These are phyloP conservation scores for Orychophragmus violaceus DNA, from an alignment of 345 rosid species.

Conservation along the genomic window DNA sequence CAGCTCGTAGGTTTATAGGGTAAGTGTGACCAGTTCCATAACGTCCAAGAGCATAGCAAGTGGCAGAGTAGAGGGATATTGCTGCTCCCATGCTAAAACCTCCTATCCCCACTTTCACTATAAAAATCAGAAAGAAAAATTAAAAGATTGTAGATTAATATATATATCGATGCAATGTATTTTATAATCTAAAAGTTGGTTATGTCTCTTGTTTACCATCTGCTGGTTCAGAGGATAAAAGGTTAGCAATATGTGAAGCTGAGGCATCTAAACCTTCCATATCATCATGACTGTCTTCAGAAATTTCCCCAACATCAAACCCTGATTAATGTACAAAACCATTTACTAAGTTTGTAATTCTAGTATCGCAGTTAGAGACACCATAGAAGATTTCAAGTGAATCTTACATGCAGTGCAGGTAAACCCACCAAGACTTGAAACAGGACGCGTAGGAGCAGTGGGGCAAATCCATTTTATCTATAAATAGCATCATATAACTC, in stretches of 20 bases:
- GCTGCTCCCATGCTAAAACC: conserved; percentile 98
- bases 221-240: conserved; percentile 82
- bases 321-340: conserved; percentile 40
- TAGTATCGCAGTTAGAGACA: not conserved
- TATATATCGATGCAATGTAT: not conserved
- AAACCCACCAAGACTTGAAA: conserved; percentile 77
- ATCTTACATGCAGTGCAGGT: conserved; percentile 86
- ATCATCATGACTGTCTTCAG: conserved; percentile 81
- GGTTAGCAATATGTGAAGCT: conserved; percentile 82
- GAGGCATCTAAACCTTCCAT: conserved; percentile 89
- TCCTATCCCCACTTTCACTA: conserved; percentile 87
- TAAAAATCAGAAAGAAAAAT: conserved; percentile 3
- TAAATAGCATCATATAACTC: not conserved
- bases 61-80: conserved; percentile 78
- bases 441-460: conserved; percentile 88
- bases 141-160: not conserved
- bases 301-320: conserved; percentile 85
- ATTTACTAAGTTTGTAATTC: not conserved
- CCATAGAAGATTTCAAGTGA: not conserved
- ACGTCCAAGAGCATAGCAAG: conserved; percentile 60
- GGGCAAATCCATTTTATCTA: conserved; percentile 99
- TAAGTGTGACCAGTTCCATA: conserved; percentile 64
- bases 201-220: conserved; percentile 46
- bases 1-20: conserved; percentile 51
- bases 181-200: not conserved